Evolutionary conservation across 352 stramenopile genomes (phyloP).

Genomic region (Pseudoperonospora humuli): DNA sequence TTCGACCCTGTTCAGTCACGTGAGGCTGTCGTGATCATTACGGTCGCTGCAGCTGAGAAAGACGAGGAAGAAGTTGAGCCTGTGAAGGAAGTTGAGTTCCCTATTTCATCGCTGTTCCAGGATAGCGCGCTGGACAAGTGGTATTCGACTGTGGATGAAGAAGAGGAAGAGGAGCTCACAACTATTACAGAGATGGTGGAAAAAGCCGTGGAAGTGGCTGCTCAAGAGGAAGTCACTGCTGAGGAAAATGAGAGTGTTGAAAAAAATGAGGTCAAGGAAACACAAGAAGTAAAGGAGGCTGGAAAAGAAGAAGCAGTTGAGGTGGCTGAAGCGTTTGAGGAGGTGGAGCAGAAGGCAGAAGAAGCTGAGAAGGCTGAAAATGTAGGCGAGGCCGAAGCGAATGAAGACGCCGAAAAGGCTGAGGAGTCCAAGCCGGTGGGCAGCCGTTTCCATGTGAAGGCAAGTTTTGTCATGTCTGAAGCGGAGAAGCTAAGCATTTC

Average conservation of each 20-base stretch:
- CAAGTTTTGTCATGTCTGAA: slow-evolving; percentile 63
- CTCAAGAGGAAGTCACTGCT: slow-evolving; percentile 10
- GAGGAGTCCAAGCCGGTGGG: slow-evolving; percentile 22
- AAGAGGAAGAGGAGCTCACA: slow-evolving; percentile 29
- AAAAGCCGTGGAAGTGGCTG: slow-evolving; percentile 12
- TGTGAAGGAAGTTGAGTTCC: slow-evolving; percentile 74
- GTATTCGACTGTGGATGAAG: slow-evolving; percentile 52
- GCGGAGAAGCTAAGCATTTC: slow-evolving; percentile 68
- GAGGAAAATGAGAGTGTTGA: slow-evolving; percentile 14
- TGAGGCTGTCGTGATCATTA: slow-evolving; percentile 68
- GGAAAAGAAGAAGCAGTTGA: slow-evolving; percentile 9
- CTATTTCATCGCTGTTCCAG: slow-evolving; percentile 68
- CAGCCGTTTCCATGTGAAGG: slow-evolving; percentile 61
- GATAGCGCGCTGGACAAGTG: slow-evolving; percentile 52
- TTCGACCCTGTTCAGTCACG: slow-evolving; percentile 81
- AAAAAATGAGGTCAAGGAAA: slow-evolving; percentile 2
- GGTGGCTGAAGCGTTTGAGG: slow-evolving; percentile 1
- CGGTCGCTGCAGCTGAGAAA: slow-evolving; percentile 40
- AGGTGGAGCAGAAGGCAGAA: slow-evolving; percentile 7
- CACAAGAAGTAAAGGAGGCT: slow-evolving; percentile 8
- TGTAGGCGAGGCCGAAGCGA: slow-evolving; percentile 8
- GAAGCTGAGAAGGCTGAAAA: slow-evolving; percentile 1
- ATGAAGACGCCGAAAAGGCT: slow-evolving; percentile 15
- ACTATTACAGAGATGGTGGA: slow-evolving; percentile 28
- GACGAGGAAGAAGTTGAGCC: slow-evolving; percentile 44